These are phyloP conservation scores for Lolium multiflorum DNA, from an alignment of 176 grass and related monocot genomes.

Conservation along the genomic window DNA sequence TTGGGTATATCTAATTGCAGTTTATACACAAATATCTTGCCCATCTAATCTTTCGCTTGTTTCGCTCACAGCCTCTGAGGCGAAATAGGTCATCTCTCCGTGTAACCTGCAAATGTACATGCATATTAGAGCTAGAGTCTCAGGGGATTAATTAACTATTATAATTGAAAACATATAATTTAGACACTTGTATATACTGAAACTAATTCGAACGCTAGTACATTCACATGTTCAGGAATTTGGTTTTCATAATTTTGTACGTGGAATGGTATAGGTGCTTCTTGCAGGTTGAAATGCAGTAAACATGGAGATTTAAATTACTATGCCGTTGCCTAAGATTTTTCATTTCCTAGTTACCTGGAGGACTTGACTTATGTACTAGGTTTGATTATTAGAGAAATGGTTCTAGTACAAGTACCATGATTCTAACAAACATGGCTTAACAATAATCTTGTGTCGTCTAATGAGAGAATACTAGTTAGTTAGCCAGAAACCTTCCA, in stretches of 20 bases:
- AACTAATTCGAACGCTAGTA: not conserved
- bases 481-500: not conserved
- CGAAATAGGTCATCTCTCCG: not conserved
- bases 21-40: slow-evolving; percentile 1
- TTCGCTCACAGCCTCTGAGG: not conserved
- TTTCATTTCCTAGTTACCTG: not conserved
- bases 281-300: slow-evolving; percentile 5
- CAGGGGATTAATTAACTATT: not conserved
- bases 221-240: not conserved
- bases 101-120: not conserved
- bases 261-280: not conserved
- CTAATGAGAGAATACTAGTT: not conserved
- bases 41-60: not conserved
- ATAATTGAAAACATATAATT: not conserved
- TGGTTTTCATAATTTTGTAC: not conserved
- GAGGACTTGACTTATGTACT: not conserved
- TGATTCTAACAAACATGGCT: not conserved
- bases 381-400: not conserved
- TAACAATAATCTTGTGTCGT: not conserved
- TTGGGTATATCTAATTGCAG: not conserved
- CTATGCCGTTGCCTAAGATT: not conserved
- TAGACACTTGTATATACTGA: not conserved
- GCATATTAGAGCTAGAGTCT: not conserved
- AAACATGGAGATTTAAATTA: not conserved
- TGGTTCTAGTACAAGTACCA: not conserved